Evolutionary conservation across 1,139 yeast species (phyloP), one percentile per base, ranked within the genome.

Genomic region (Magnusiomyces tetraspermus): DNA sequence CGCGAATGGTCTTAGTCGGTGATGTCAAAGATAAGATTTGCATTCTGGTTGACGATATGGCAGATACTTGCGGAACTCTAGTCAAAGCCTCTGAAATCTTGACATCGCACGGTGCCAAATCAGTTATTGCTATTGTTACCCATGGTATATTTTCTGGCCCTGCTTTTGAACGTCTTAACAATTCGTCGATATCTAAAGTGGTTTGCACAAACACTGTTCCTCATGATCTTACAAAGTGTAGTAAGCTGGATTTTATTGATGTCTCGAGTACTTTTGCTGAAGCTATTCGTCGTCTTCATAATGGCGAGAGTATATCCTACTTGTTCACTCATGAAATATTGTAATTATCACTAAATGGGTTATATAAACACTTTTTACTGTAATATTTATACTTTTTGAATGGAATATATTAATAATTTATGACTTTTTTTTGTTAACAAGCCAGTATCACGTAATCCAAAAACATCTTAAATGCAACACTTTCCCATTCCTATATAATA

Each of bases 181-280:
- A 79, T 61, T 84, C 95, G 55, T 82, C 79, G 63, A 75, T 92
- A 55, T 82, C 83, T 60, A 79, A 76, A 63, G 88, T 92, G 38
- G 89, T 90, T 45, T 89, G 97, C 70, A 89, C 97, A 17, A 92
- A 92, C 68, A 85, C 97, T 8, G 94, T 92, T 58, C 97, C 97
- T 26, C 83, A 88, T 58, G 87, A 83, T 61, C 85, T 83, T 55
- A 70, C 71, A 47, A 67, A 71, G 52, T 87, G 96, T 66, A 81
- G 87, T 38, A 88, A 84, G 67, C 74, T 90, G 61, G 89, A 83
- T 58, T 80, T 83, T 40, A 82, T 92, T 60, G 98, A 92, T 71
- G 80, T 92, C 55, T 81, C 92, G 59, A 84, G 94, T 38, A 66
- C 67, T 15, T 71, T 89, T 56, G 96, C 96, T 26, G 97, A 90